These are phyloP conservation scores for Edaphochlamys debaryana DNA, from an alignment of 139 green algal species.

Conservation along the genomic window DNA sequence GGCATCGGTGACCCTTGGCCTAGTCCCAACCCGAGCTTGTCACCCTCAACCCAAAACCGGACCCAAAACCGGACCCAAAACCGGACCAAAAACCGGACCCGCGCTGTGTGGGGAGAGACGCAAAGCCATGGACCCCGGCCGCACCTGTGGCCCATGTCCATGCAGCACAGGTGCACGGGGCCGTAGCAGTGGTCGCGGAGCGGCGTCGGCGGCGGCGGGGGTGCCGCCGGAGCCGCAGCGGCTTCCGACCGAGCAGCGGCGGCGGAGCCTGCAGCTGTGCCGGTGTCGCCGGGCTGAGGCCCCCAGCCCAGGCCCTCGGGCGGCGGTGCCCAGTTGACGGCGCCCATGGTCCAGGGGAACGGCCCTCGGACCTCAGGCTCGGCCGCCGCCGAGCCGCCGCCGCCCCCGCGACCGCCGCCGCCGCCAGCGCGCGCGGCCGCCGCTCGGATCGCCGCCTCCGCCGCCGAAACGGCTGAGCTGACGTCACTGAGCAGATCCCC, in stretches of 20 bases:
- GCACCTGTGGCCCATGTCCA: constrained; percentile 35
- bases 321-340: not conserved
- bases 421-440: not conserved
- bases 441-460: not conserved
- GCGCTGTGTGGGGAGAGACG: too few relatives aligned
- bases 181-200: constrained; percentile 20
- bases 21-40: too few relatives aligned
- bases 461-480: too few relatives aligned
- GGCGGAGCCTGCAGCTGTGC: too few relatives aligned
- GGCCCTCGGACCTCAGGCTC: not conserved
- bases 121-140: too few relatives aligned
- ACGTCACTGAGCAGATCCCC: not conserved
- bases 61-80: too few relatives aligned
- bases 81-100: too few relatives aligned
- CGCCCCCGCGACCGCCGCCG: not conserved
- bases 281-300: too few relatives aligned
- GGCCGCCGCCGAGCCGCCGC: not conserved
- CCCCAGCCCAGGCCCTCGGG: too few relatives aligned
- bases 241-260: too few relatives aligned
- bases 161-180: constrained; percentile 12
- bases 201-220: not conserved
- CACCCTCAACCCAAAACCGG: too few relatives aligned
- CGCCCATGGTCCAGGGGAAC: constrained; percentile 15
- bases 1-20: too few relatives aligned
- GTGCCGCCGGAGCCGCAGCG: not conserved